Base-by-base conservation (phyloP, 164 flowering plant species). In the Malania oleifera region DNA sequence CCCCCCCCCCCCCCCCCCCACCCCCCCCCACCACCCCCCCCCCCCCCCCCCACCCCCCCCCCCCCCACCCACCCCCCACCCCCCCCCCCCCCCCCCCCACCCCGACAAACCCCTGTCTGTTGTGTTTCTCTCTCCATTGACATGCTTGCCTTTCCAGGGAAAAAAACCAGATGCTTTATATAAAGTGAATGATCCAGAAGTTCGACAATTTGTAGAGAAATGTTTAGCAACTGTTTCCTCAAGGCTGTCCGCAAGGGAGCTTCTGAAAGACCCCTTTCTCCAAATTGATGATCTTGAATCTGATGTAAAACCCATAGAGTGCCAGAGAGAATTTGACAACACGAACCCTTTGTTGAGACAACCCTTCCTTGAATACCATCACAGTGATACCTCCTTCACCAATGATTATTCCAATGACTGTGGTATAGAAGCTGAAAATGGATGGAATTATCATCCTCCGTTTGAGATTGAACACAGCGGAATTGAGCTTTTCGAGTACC, bases 101-200 rank as follows among this genome's bases (percentile, higher is more conserved):
- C n/a, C n/a, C n/a, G n/a, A n/a, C n/a, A n/a, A n/a, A n/a, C n/a
- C n/a, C n/a, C n/a, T n/a, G n/a, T n/a, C n/a, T n/a, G n/a, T n/a
- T n/a, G n/a, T n/a, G n/a, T 10, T 7, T 17, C 17, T 24, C 2
- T 15, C 5, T 53, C 27, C 24, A 46, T 37, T 66, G 20, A 28
- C 44, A 22, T 62, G 38, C 28, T 9, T 39, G 47, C 7, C 38
- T 39, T 51, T 28, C 35, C 52, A 82, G 87, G 87, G 87, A 17
- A 77, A 75, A 69, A 82, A 76, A 54, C 84, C 87, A 3, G 78
- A 78, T 68, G 81, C 83, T 63, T 68, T 82, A 38, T 77, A 78
- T 69, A 74, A 78, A 75, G 81, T 82, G 52, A 74, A 64, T 48
- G 87, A 82, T 63, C 77, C 74, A 2, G 87, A 76, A 59, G 80